phyloP scores from a whole-genome alignment of 306 rosid species.

The Spatholobus suberectus region DNA sequence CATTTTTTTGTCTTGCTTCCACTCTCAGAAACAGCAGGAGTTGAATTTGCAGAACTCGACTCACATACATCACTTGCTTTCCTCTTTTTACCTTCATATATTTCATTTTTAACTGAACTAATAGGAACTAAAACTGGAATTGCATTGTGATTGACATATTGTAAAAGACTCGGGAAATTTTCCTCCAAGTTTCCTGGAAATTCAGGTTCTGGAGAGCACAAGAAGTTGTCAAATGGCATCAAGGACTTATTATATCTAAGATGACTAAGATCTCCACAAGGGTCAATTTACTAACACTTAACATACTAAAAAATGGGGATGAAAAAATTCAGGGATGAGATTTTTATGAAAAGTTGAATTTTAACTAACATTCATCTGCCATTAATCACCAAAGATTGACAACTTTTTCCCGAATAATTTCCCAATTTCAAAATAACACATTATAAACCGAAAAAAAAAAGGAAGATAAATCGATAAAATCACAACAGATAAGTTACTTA shows the following conservation, averaged over 20 bases:
- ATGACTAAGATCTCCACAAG: no score
- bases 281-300: no score
- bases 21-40: constrained; percentile 58
- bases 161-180: constrained; percentile 42
- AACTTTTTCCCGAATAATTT: neutral
- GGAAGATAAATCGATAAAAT: no score
- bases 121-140: constrained; percentile 30
- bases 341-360: neutral
- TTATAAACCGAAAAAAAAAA: neutral
- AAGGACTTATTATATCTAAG: no score
- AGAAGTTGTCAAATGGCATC: constrained; percentile 56
- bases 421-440: constrained; percentile 15
- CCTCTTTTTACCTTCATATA: constrained; percentile 58
- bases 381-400: neutral
- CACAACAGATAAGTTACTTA: neutral
- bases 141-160: constrained; percentile 39
- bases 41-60: constrained; percentile 61
- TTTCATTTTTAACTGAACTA: constrained; percentile 43
- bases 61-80: constrained; percentile 49
- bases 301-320: no score
- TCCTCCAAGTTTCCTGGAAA: constrained; percentile 53
- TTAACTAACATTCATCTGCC: neutral
- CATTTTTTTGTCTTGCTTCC: constrained; percentile 55
- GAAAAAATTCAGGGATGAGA: neutral
- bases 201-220: constrained; percentile 49